These are phyloP conservation scores for Boletus pseudo-olivaceus DNA, from an alignment of 768 basidiomycete genomes.

Conservation along the genomic window DNA sequence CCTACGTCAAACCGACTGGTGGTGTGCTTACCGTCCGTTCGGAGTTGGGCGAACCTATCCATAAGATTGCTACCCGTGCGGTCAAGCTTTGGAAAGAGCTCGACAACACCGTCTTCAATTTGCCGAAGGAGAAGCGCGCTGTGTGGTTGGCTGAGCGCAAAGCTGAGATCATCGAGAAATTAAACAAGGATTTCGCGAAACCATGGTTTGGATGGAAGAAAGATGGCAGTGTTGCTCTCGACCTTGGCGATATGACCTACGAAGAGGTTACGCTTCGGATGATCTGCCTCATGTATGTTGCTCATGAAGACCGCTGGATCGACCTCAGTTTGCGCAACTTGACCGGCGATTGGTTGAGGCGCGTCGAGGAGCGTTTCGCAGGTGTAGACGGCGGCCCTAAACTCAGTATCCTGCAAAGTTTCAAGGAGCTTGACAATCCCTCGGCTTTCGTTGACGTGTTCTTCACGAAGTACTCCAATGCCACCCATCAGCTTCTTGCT, in stretches of 20 bases:
- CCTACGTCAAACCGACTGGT: slow-evolving; percentile 90
- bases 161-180: slow-evolving; percentile 83
- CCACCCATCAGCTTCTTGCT: slow-evolving; percentile 81
- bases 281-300: slow-evolving; percentile 91
- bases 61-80: slow-evolving; percentile 96
- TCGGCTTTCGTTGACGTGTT: slow-evolving; percentile 72
- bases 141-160: slow-evolving; percentile 85
- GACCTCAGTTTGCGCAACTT: slow-evolving; percentile 89
- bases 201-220: slow-evolving; percentile 98
- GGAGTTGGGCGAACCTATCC: slow-evolving; percentile 97
- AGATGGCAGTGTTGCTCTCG: slow-evolving; percentile 76
- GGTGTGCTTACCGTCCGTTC: slow-evolving; percentile 96
- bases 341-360: slow-evolving; percentile 94
- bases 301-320: slow-evolving; percentile 90
- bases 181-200: slow-evolving; percentile 96
- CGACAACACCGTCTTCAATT: slow-evolving; percentile 91
- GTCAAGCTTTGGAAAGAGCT: slow-evolving; percentile 99
- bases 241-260: slow-evolving; percentile 96
- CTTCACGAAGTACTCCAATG: slow-evolving; percentile 81
- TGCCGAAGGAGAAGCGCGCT: slow-evolving; percentile 92
- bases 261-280: slow-evolving; percentile 92
- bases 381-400: slow-evolving; percentile 81
- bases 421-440: slow-evolving; percentile 78
- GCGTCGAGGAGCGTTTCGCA: slow-evolving; percentile 93
- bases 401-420: slow-evolving; percentile 83